Percentiles rank a stretch among this genome's conserved stretches.
Conservation (phyloP, 139 green algal genomes). For the Picochlorum sp. region DNA sequence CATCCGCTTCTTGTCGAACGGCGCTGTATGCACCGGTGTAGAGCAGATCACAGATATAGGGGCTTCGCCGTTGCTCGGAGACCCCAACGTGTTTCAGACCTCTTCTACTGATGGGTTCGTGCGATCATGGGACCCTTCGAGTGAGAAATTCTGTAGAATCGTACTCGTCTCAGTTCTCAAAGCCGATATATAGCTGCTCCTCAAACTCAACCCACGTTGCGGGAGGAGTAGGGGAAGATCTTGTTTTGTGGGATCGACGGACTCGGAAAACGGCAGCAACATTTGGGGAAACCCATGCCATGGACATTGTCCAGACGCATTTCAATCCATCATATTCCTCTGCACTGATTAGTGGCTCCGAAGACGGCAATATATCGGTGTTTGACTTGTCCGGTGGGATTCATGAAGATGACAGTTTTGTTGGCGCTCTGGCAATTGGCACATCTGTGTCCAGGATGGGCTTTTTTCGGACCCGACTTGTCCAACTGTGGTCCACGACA, state of each 20-base stretch:
- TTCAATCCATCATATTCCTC: conserved; percentile 31
- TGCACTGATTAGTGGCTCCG: conserved; percentile 45
- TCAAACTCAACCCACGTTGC: conserved; percentile 40
- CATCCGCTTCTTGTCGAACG: too few species aligned
- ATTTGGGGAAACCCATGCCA: conserved; percentile 66
- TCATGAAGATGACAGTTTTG: conserved; percentile 59
- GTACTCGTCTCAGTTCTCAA: conserved; percentile 18
- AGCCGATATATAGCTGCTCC: conserved; percentile 38
- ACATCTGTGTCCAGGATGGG: conserved; percentile 59
- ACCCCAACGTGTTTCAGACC: conserved; percentile 40
- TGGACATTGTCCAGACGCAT: conserved; percentile 39
- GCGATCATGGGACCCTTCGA: conserved; percentile 53
- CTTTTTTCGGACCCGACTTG: conserved; percentile 37
- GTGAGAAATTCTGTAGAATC: conserved; percentile 1
- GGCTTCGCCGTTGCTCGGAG: not conserved
- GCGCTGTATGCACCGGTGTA: too few species aligned
- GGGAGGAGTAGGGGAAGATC: conserved; percentile 47
- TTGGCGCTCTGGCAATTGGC: conserved; percentile 60
- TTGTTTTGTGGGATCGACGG: conserved; percentile 73
- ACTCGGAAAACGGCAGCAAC: conserved; percentile 22
- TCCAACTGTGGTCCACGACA: conserved; percentile 47
- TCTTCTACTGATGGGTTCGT: conserved; percentile 51
- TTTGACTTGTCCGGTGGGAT: conserved; percentile 47
- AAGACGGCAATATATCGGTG: conserved; percentile 62
- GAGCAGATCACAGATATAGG: not conserved